Conservation (phyloP, 1,284 basidiomycete genomes). For the Marasmius fiardii region DNA sequence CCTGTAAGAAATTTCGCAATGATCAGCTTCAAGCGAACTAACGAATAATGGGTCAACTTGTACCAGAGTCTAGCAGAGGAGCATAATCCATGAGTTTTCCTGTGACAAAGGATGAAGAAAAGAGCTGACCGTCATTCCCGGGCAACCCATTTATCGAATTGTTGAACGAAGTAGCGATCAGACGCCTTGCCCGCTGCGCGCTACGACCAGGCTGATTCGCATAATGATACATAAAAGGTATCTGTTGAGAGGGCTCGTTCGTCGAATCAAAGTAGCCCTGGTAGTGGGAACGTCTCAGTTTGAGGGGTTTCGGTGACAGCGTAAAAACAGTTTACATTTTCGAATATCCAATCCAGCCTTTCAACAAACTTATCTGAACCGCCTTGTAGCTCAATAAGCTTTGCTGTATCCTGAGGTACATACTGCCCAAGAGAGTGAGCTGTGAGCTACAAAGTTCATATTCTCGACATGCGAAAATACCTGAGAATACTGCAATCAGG, state of each 20-base stretch:
- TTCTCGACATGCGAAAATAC: slow-evolving; percentile 19
- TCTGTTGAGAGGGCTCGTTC: slow-evolving; percentile 60
- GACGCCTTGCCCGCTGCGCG: neutral
- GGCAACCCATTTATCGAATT: slow-evolving; percentile 12
- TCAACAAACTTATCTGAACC: slow-evolving; percentile 49
- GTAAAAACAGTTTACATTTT: slow-evolving; percentile 30
- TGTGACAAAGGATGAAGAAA: neutral
- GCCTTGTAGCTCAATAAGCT: slow-evolving; percentile 56
- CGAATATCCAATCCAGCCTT: slow-evolving; percentile 54
- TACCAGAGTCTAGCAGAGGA: slow-evolving; percentile 3
- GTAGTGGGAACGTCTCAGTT: neutral
- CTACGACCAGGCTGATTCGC: slow-evolving; percentile 51
- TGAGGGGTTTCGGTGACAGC: neutral
- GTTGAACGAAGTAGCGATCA: slow-evolving; percentile 7
- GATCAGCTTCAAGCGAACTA: neutral
- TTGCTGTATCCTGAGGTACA: slow-evolving; percentile 60
- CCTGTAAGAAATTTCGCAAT: slow-evolving; percentile 28
- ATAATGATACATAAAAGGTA: slow-evolving; percentile 66
- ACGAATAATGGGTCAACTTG: neutral
- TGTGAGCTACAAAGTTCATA: neutral
- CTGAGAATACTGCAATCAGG: slow-evolving; percentile 39
- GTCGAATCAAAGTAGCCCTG: slow-evolving; percentile 52
- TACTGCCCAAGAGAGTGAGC: slow-evolving; percentile 32
- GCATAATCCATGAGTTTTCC: slow-evolving; percentile 10
- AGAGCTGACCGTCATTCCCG: slow-evolving; percentile 8